These are phyloP conservation scores for Cerrena zonata DNA, from an alignment of 1,284 basidiomycete genomes.

Conservation along the genomic window DNA sequence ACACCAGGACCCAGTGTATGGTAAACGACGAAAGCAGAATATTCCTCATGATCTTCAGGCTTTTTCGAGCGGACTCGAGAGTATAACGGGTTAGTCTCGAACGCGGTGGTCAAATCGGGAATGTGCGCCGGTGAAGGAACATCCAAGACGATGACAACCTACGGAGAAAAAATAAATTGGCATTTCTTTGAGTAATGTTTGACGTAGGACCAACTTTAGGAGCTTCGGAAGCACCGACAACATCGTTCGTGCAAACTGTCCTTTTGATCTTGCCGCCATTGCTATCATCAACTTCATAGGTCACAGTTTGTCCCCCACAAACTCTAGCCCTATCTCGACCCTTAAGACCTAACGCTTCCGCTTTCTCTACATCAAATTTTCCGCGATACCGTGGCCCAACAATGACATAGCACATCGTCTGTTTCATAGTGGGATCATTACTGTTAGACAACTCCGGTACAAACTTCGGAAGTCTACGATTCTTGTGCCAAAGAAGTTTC, in stretches of 20 bases:
- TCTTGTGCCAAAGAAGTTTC: neutral
- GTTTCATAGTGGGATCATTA: conserved; percentile 8
- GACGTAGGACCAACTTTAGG: conserved; percentile 36
- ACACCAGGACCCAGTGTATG: conserved; percentile 67
- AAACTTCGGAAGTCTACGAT: conserved; percentile 24
- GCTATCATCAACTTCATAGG: conserved; percentile 44
- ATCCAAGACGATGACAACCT: conserved; percentile 60
- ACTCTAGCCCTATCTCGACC: conserved; percentile 39
- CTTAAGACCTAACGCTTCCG: conserved; percentile 61
- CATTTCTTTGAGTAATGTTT: neutral
- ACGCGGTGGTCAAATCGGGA: conserved; percentile 48
- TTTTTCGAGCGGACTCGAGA: conserved; percentile 41
- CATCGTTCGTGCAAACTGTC: conserved; percentile 54
- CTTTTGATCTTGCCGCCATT: conserved; percentile 36
- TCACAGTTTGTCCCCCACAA: conserved; percentile 47
- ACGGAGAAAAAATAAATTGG: neutral
- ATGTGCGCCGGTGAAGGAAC: conserved; percentile 59
- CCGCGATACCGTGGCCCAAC: conserved; percentile 77
- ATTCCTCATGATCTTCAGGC: conserved; percentile 36
- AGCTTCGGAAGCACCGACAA: conserved; percentile 46
- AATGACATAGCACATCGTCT: conserved; percentile 63
- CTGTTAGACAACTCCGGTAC: conserved; percentile 6
- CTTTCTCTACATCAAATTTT: conserved; percentile 76
- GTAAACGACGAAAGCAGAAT: conserved; percentile 53
- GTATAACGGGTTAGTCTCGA: conserved; percentile 48